These are phyloP conservation scores for Chrysosporium queenslandicum DNA, from an alignment of 2,329 filamentous ascomycete species.

Conservation along the genomic window DNA sequence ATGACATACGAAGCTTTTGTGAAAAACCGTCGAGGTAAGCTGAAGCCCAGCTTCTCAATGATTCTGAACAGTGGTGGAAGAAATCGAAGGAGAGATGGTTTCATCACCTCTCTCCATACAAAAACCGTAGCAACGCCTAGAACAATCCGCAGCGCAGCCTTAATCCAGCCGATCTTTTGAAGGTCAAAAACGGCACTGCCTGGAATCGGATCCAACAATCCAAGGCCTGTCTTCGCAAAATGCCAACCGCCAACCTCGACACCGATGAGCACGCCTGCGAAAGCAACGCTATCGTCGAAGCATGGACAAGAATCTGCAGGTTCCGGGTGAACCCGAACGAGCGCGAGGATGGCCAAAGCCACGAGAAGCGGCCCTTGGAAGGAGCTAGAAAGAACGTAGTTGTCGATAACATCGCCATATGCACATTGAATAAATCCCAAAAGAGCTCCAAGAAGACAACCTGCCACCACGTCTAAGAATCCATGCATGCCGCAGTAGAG, in stretches of 20 bases:
- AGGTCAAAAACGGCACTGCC: slow-evolving; percentile 57
- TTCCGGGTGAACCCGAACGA: slow-evolving; percentile 86
- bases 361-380: slow-evolving; percentile 56
- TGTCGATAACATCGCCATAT: slow-evolving; percentile 53
- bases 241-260: slow-evolving; percentile 77
- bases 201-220: slow-evolving; percentile 45
- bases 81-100: slow-evolving; percentile 64
- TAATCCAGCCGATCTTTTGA: slow-evolving; percentile 54
- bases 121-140: slow-evolving; percentile 78
- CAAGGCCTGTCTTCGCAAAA: slow-evolving; percentile 51
- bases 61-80: slow-evolving; percentile 81
- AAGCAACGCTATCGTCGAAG: slow-evolving; percentile 91
- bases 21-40: slow-evolving; percentile 82
- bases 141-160: slow-evolving; percentile 57
- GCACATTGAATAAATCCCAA: slow-evolving; percentile 48
- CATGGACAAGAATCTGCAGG: slow-evolving; percentile 95
- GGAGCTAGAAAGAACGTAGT: slow-evolving; percentile 56
- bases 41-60: slow-evolving; percentile 67
- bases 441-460: slow-evolving; percentile 62
- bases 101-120: slow-evolving; percentile 80
- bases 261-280: slow-evolving; percentile 81
- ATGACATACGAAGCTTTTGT: slow-evolving; percentile 64
- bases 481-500: slow-evolving; percentile 99
- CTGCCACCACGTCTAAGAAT: slow-evolving; percentile 79
- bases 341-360: slow-evolving; percentile 56